phyloP scores from a whole-genome alignment of 208 protist genomes.

The Vickermania ingenoplastis region DNA sequence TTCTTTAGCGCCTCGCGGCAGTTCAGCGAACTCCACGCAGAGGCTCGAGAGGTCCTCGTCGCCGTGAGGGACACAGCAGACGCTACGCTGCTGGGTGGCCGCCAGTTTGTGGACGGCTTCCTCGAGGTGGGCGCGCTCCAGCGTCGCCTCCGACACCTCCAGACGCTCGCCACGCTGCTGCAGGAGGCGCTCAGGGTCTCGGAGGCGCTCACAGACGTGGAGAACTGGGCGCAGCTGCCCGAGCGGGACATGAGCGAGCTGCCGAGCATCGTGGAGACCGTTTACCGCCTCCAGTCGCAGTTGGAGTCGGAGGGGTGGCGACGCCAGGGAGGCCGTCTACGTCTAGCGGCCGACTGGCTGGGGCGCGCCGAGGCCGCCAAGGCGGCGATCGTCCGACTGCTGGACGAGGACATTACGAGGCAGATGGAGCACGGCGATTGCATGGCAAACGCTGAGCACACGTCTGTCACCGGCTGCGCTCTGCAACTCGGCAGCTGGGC shows the following conservation, averaged over 20 bases:
- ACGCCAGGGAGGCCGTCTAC: neutral
- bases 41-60: conserved; percentile 39
- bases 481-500: conserved; percentile 28
- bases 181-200: conserved; percentile 19
- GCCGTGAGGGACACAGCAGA: conserved; percentile 25
- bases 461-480: neutral
- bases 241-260: conserved; percentile 78
- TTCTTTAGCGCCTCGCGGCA: conserved; percentile 68
- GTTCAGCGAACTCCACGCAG: conserved; percentile 45
- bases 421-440: conserved; percentile 19
- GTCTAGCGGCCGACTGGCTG: neutral
- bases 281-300: conserved; percentile 8
- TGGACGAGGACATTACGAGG: conserved; percentile 15
- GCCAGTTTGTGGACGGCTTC: conserved; percentile 42
- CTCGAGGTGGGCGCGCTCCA: conserved; percentile 59
- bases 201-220: conserved; percentile 30
- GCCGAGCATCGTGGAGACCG: conserved; percentile 20
- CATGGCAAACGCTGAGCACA: neutral
- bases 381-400: conserved; percentile 11
- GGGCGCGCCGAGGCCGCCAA: conserved; percentile 13
- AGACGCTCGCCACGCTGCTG: conserved; percentile 20
- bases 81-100: conserved; percentile 24
- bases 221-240: conserved; percentile 79
- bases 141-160: conserved; percentile 48
- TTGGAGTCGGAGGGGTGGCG: neutral